Conservation (phyloP, 139 green algal species). For the Nannochloris sp. region DNA sequence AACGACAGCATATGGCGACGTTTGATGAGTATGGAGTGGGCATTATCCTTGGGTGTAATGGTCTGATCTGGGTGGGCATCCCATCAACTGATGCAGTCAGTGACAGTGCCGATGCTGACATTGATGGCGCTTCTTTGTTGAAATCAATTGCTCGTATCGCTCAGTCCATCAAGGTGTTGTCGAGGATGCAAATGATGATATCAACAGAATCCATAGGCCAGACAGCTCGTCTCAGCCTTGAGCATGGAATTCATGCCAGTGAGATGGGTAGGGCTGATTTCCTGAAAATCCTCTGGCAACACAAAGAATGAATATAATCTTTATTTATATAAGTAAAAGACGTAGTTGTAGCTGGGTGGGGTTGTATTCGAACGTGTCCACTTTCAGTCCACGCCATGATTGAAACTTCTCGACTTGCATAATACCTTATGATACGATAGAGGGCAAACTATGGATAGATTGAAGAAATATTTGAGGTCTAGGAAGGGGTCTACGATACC, state of each 20-base stretch:
- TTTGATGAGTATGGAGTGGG: slow-evolving; percentile 51
- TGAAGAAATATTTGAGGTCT: too few species aligned
- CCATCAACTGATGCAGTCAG: neutral
- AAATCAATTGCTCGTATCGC: slow-evolving; percentile 3
- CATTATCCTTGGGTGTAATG: slow-evolving; percentile 77
- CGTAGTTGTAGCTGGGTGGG: too few species aligned
- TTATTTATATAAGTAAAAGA: too few species aligned
- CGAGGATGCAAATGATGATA: slow-evolving; percentile 1
- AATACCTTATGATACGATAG: too few species aligned
- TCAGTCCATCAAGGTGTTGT: slow-evolving; percentile 1
- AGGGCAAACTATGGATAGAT: too few species aligned
- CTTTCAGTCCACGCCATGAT: too few species aligned
- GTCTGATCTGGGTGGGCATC: slow-evolving; percentile 66
- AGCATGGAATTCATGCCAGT: neutral
- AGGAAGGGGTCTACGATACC: too few species aligned
- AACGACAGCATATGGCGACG: slow-evolving; percentile 71
- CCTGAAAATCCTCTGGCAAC: neutral
- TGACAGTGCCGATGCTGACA: neutral
- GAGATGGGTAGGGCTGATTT: neutral
- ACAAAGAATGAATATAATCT: too few species aligned
- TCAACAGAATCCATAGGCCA: neutral
- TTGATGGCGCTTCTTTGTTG: neutral
- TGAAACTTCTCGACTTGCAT: too few species aligned
- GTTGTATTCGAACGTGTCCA: too few species aligned
- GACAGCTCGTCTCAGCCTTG: neutral